Evolutionary conservation across 805 yeast species (phyloP), one percentile per base, ranked within the genome.

Genomic region (Debaryomyces prosopidis): DNA sequence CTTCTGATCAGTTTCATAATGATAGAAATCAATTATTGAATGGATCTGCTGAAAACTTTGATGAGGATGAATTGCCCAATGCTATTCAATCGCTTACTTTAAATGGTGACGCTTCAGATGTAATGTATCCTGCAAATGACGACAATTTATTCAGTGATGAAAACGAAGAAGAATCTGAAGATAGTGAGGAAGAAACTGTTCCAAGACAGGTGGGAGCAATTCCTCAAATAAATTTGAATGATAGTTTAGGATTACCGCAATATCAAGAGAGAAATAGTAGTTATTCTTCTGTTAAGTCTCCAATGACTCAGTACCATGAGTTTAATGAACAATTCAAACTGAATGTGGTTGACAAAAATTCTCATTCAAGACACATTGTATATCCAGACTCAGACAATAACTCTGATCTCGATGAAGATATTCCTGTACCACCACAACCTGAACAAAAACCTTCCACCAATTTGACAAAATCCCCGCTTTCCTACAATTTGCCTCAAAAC

Each of bases 291-390:
- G 73, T 70, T 31, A 69, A 67, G 44, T 65, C 73, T 4, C 77
- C 77, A 6, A 63, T 61, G 63, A 69, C 76, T 1, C 77, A 72
- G 49, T 71, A 69, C 48, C 53, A 65, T 41, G 75, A 72, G 52
- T 69, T 72, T 54, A 69, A 63, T 49, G 60, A 65, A 44, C 75
- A 70, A 45, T 69, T 69, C 51, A 54, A 58, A n/a, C 33, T n/a
- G 16, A 52, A 62, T 33, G 49, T 55, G 6, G 60, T 62, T 23
- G 59, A 55, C 19, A 34, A 19, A 12, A 14, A 34, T 34, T 7
- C n/a, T 3, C 8, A 34, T n/a, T 12, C n/a, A n/a, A 12, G 3
- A 7, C 19, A 34, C 17, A 9, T 3, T 16, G 37, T 8, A 15
- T 30, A 30, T 14, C 33, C 33, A 30, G 16, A 30, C 5, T 3